These are phyloP conservation scores for Colletotrichum spinosum DNA, from an alignment of 2,329 filamentous ascomycete genomes.

Conservation along the genomic window DNA sequence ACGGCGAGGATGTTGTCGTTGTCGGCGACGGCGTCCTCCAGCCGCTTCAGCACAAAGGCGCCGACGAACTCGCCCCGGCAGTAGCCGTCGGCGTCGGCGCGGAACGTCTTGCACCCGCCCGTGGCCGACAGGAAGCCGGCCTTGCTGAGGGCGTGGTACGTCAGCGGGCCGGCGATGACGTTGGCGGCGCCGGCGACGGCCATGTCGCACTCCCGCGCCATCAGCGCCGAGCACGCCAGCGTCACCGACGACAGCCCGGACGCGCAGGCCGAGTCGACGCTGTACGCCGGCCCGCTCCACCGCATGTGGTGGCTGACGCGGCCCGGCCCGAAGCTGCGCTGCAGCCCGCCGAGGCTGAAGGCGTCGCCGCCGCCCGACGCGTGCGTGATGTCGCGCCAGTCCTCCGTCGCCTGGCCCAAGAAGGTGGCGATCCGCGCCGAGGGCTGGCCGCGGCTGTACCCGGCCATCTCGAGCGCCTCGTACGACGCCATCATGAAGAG, in stretches of 20 bases:
- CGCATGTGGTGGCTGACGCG: too few relatives aligned
- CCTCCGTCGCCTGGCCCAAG: constrained; percentile 8
- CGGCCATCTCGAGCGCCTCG: constrained; percentile 44
- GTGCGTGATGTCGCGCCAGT: not conserved
- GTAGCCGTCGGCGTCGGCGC: constrained; percentile 57
- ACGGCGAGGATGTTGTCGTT: constrained; percentile 57
- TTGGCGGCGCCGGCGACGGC: constrained; percentile 55
- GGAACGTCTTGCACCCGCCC: constrained; percentile 49
- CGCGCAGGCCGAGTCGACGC: constrained; percentile 52
- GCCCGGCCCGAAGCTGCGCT: too few relatives aligned
- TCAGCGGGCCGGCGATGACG: constrained; percentile 41
- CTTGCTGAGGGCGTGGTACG: constrained; percentile 34
- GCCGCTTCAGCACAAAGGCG: constrained; percentile 58
- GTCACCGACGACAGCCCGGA: constrained; percentile 46
- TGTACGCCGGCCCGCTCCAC: constrained; percentile 39
- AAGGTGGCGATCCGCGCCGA: constrained; percentile 41
- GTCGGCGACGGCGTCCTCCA: constrained; percentile 58
- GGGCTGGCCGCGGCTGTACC: constrained; percentile 41
- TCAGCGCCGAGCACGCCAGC: constrained; percentile 45
- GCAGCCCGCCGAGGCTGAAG: too few relatives aligned
- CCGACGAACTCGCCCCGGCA: constrained; percentile 61
- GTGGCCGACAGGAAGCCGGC: constrained; percentile 45
- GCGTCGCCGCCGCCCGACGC: constrained; percentile 42
- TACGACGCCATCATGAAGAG: constrained; percentile 48
- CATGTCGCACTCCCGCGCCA: constrained; percentile 45